Evolutionary conservation across 306 rosid genomes (phyloP), one percentile per base, ranked within the genome.

Genomic region (Macrotyloma uniflorum): DNA sequence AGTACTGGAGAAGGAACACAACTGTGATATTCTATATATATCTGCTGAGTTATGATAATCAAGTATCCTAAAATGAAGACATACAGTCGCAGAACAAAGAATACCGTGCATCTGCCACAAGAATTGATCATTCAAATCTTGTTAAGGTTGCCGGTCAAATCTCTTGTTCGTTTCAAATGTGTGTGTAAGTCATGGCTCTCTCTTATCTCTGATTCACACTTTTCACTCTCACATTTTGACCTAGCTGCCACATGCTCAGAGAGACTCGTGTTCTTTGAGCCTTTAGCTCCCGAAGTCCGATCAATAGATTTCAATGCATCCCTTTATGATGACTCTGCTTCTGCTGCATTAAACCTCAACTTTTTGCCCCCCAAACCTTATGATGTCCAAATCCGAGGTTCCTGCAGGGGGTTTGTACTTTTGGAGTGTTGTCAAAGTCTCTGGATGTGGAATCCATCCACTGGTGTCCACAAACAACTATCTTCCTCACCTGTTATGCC

Each of bases 391-490:
- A 23, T 57, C n/a, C 6, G 16, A 15, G 70, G 26, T 5, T 78
- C 82, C 0, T 57, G 53, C 1, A 30, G 82, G 58, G 82, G 82
- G 4, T 69, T 69, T 9, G 1, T 78, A 18, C 0, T 54, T 9
- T 24, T 77, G 5, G 32, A 28, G 0, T 4, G 5, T 13, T 0
- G 1, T 5, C 1, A 10, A 3, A 9, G 2, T 13, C 5, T 66
- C 11, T 66, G 55, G 4, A 0, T 77, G 9, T 77, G 74, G 81
- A 77, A 77, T 77, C 81, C 81, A 51, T 65, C 67, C 6, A 77
- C 75, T 0, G 75, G 75, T 11, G 1, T 2, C 40, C 47, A 67
- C 33, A 67, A 26, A 22, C 5, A 14, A 8, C 18, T 64, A 35
- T 18, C 24, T 35, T 13, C 0, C 15, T 62, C 79, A 18, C 79